Evolutionary conservation across 1,284 basidiomycete genomes (phyloP).

Genomic region (Psilocybe mexicana): DNA sequence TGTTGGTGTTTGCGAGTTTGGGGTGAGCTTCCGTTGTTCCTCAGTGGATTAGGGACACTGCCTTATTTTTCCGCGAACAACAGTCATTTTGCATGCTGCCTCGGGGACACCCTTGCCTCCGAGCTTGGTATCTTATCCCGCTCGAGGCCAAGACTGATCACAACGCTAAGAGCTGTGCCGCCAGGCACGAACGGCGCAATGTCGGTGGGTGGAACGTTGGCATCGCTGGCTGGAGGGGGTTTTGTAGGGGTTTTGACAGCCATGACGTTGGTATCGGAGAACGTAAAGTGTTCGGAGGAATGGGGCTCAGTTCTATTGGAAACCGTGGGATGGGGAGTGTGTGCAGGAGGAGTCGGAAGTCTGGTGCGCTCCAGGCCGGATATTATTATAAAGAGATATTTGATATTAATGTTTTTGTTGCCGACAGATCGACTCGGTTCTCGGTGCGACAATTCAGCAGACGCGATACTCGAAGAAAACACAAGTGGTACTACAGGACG

Average conservation of each 20-base stretch:
- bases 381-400: not conserved
- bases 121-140: slow-evolving; percentile 83
- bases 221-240: slow-evolving; percentile 74
- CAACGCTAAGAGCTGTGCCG: slow-evolving; percentile 73
- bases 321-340: slow-evolving; percentile 58
- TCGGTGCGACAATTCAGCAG: slow-evolving; percentile 87
- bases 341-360: slow-evolving; percentile 75
- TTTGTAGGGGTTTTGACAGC: slow-evolving; percentile 69
- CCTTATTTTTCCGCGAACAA: not conserved
- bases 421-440: slow-evolving; percentile 73
- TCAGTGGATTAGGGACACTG: not conserved
- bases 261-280: slow-evolving; percentile 63
- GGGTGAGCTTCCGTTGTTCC: slow-evolving; percentile 54
- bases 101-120: slow-evolving; percentile 79
- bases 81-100: slow-evolving; percentile 81
- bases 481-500: slow-evolving; percentile 71
- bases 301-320: slow-evolving; percentile 40
- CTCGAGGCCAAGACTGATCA: slow-evolving; percentile 71
- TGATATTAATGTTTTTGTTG: not conserved
- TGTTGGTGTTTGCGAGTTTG: slow-evolving; percentile 63
- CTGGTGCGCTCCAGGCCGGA: slow-evolving; percentile 45
- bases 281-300: slow-evolving; percentile 40
- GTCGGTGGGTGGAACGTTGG: slow-evolving; percentile 71
- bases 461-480: slow-evolving; percentile 72
- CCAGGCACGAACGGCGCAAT: slow-evolving; percentile 93